Conservation (phyloP, 208 protist species). For the Pavlovales sp. region DNA sequence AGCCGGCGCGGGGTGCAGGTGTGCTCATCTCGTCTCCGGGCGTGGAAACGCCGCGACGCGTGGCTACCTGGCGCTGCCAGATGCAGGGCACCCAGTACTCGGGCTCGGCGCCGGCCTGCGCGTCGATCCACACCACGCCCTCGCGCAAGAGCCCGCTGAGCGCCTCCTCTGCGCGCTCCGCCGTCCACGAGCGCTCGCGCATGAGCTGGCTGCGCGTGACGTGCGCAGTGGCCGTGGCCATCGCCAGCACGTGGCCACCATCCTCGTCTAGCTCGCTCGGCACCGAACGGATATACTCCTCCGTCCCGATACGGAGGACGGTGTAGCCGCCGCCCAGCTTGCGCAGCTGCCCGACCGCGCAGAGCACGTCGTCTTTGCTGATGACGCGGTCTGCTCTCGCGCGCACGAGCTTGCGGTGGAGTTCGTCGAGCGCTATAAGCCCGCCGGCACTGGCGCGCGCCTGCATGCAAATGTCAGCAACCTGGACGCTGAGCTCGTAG, state of each 20-base stretch:
- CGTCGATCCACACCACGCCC: conserved; percentile 43
- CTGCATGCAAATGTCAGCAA: conserved; percentile 55
- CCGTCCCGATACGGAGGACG: conserved; percentile 26
- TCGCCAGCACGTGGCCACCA: conserved; percentile 24
- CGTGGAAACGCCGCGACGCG: no score
- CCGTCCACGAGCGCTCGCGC: not conserved
- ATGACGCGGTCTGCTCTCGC: not conserved
- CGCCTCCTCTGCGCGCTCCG: not conserved
- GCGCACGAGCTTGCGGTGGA: not conserved
- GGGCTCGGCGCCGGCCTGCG: not conserved
- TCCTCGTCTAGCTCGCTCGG: conserved; percentile 47
- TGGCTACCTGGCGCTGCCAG: no score
- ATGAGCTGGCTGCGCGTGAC: conserved; percentile 15
- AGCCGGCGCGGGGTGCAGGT: no score
- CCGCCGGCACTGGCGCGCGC: conserved; percentile 51
- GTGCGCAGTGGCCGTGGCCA: not conserved
- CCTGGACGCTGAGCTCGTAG: conserved; percentile 63
- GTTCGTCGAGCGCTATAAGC: conserved; percentile 35
- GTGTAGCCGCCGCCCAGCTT: conserved; percentile 44
- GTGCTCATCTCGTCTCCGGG: no score
- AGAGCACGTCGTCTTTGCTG: not conserved
- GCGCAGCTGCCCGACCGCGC: conserved; percentile 37
- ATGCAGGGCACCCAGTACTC: conserved; percentile 37
- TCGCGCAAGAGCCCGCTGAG: conserved; percentile 25
- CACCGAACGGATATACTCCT: conserved; percentile 39